Evolutionary conservation across 768 basidiomycete genomes (phyloP).

Genomic region (Vararia minispora): DNA sequence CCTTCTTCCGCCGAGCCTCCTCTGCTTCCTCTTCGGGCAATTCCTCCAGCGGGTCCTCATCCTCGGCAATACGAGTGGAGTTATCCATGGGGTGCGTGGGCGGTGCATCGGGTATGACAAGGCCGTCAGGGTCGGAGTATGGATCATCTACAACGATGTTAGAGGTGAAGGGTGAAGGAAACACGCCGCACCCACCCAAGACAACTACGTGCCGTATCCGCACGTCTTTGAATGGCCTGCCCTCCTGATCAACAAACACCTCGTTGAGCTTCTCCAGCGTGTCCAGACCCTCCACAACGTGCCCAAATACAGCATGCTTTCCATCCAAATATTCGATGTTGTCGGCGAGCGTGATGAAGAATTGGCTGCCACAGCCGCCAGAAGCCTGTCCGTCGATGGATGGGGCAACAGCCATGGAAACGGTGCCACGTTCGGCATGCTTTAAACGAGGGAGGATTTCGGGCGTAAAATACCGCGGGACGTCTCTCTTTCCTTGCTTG

Average conservation of each 20-base stretch:
- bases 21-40: slow-evolving; percentile 84
- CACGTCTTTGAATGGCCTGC: slow-evolving; percentile 88
- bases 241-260: slow-evolving; percentile 78
- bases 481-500: slow-evolving; percentile 21
- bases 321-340: slow-evolving; percentile 94
- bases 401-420: slow-evolving; percentile 98
- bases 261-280: slow-evolving; percentile 91
- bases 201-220: slow-evolving; percentile 93
- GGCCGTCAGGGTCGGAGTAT: slow-evolving; percentile 75
- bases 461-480: slow-evolving; percentile 80
- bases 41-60: slow-evolving; percentile 80
- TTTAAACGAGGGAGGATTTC: slow-evolving; percentile 75
- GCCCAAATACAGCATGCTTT: slow-evolving; percentile 86
- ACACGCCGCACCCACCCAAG: slow-evolving; percentile 47
- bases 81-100: slow-evolving; percentile 79
- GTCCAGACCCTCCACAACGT: slow-evolving; percentile 89
- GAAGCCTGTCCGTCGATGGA: slow-evolving; percentile 41
- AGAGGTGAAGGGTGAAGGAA: slow-evolving; percentile 1
- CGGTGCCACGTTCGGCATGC: slow-evolving; percentile 75
- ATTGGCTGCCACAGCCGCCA: slow-evolving; percentile 90
- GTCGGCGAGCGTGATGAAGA: slow-evolving; percentile 89
- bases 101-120: slow-evolving; percentile 60
- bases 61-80: slow-evolving; percentile 86
- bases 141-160: slow-evolving; percentile 65
- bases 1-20: slow-evolving; percentile 67